Percentiles rank a stretch among this genome's conserved stretches.
These are phyloP conservation scores for Prunus kanzakura DNA, from an alignment of 306 rosid genomes.

Conservation along the genomic window DNA sequence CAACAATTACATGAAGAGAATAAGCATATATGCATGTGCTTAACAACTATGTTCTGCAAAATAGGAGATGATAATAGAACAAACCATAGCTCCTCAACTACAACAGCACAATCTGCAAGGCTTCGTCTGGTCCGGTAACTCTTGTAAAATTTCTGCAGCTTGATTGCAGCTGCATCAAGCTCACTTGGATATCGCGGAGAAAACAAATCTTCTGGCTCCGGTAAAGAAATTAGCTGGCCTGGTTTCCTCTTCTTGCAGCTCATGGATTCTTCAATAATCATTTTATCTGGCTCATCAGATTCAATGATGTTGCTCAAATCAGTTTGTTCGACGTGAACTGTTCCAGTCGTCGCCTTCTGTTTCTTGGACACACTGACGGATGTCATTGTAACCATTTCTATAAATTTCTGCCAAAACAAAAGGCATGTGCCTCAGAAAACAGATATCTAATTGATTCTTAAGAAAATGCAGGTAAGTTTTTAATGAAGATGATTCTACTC, in stretches of 20 bases:
- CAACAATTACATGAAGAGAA: conserved; percentile 1
- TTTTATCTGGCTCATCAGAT: conserved; percentile 17
- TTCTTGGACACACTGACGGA: conserved; percentile 30
- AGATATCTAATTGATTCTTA: neutral
- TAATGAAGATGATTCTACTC: neutral
- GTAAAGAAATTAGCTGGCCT: conserved; percentile 21
- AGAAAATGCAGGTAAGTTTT: neutral
- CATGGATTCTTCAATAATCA: conserved; percentile 32
- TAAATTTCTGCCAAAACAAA: conserved; percentile 1
- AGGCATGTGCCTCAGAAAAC: neutral
- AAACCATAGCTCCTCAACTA: conserved; percentile 87
- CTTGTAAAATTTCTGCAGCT: conserved; percentile 74
- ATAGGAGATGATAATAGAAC: conserved; percentile 18
- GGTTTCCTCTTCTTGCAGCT: conserved; percentile 35
- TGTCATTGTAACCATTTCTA: conserved; percentile 30
- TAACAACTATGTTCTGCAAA: neutral
- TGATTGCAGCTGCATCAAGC: conserved; percentile 56
- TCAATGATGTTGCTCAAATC: conserved; percentile 16
- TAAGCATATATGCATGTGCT: neutral
- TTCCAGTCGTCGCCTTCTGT: conserved; percentile 32
- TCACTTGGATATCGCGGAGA: conserved; percentile 13
- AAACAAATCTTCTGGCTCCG: neutral
- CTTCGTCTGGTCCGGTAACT: conserved; percentile 67
- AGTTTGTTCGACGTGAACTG: conserved; percentile 32
- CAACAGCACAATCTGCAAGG: conserved; percentile 80